Conservation (phyloP, 2,329 filamentous ascomycete genomes). For the Erysiphe pulchra region DNA sequence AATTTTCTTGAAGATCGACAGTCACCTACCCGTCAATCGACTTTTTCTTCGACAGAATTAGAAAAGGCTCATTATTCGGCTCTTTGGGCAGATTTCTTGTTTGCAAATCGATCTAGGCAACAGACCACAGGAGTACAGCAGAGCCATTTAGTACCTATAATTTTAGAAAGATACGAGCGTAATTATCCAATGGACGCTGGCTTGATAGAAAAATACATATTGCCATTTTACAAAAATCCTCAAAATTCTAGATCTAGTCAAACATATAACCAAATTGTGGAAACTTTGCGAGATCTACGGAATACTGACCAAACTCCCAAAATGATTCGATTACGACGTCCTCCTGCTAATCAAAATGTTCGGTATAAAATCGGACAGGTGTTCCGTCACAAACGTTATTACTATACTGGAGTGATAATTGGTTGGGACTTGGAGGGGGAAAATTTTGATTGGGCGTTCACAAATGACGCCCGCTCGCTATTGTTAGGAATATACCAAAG, state of each 20-base stretch:
- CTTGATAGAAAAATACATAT: conserved; percentile 15
- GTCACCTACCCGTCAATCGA: conserved; percentile 11
- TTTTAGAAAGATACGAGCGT: conserved; percentile 14
- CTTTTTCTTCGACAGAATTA: conserved; percentile 13
- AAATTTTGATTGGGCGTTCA: conserved; percentile 31
- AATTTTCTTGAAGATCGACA: conserved; percentile 10
- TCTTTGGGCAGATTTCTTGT: conserved; percentile 15
- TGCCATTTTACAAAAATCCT: conserved; percentile 10
- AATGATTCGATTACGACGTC: conserved; percentile 15
- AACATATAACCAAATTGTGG: conserved; percentile 15
- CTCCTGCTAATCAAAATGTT: conserved; percentile 17
- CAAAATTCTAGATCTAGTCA: conserved; percentile 12
- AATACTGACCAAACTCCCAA: conserved; percentile 28
- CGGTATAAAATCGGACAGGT: conserved; percentile 55
- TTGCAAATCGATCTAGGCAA: conserved; percentile 8
- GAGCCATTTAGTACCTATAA: conserved; percentile 13
- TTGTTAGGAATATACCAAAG: conserved; percentile 36
- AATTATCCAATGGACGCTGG: conserved; percentile 15
- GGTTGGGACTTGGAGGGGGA: conserved; percentile 46
- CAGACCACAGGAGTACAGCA: conserved; percentile 4
- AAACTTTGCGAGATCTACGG: conserved; percentile 28
- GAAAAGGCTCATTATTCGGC: conserved; percentile 16
- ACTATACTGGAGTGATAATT: conserved; percentile 57
- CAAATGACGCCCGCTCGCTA: conserved; percentile 34
- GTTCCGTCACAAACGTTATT: conserved; percentile 59